Conservation (phyloP, 306 rosid genomes). For the Biancaea sappan region DNA sequence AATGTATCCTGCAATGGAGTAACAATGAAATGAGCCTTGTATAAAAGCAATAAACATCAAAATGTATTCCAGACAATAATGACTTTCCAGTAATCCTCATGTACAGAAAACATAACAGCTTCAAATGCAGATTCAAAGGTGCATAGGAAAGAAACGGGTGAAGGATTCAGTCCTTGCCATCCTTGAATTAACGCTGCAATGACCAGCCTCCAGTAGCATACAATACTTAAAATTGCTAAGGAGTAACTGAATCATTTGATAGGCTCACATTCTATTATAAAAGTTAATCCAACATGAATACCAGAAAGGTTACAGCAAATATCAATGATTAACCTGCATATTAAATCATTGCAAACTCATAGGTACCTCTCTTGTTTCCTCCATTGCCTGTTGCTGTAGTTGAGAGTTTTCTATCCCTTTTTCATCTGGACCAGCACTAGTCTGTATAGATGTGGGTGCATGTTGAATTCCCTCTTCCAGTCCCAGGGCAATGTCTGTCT, state of each 20-base stretch:
- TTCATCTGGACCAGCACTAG: conserved; percentile 45
- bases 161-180: neutral
- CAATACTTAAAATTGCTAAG: conserved; percentile 3
- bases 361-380: conserved; percentile 62
- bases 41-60: conserved; percentile 36
- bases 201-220: neutral
- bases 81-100: neutral
- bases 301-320: conserved; percentile 4
- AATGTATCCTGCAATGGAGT: conserved; percentile 49
- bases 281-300: conserved; percentile 21
- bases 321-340: conserved; percentile 25
- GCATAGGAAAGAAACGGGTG: neutral
- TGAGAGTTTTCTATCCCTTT: conserved; percentile 40
- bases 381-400: conserved; percentile 36
- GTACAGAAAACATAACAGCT: neutral
- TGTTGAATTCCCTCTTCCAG: conserved; percentile 49
- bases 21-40: conserved; percentile 35
- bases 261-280: conserved; percentile 9
- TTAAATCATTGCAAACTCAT: conserved; percentile 26
- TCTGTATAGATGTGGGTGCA: conserved; percentile 39
- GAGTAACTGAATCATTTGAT: conserved; percentile 32
- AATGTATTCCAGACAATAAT: conserved; percentile 23
- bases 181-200: neutral
- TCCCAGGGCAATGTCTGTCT: conserved; percentile 29
- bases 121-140: neutral